Conservation (phyloP, 768 basidiomycete species). For the Coprinopsis marcescibilis region DNA sequence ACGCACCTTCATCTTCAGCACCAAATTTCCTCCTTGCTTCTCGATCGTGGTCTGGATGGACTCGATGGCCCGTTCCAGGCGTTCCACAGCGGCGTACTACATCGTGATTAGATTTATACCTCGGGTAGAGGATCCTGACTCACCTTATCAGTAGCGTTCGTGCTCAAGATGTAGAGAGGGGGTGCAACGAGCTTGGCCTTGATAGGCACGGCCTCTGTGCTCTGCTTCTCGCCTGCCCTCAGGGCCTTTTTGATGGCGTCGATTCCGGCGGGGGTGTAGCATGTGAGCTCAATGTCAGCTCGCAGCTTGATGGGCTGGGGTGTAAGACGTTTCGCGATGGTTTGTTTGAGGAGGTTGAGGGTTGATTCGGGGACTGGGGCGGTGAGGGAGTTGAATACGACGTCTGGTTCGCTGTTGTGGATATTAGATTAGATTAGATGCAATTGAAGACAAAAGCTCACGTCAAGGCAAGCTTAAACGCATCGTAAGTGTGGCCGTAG, state of each 20-base stretch:
- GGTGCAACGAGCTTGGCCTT: constrained; percentile 97
- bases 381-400: constrained; percentile 71
- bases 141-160: constrained; percentile 98
- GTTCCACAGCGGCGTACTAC: constrained; percentile 87
- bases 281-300: constrained; percentile 95
- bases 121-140: too few relatives aligned
- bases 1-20: constrained; percentile 93
- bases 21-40: constrained; percentile 75
- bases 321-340: constrained; percentile 91
- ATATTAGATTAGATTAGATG: background rate
- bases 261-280: constrained; percentile 93
- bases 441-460: constrained; percentile 32
- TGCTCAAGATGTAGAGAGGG: constrained; percentile 91
- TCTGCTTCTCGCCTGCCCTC: constrained; percentile 80
- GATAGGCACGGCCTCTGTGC: constrained; percentile 88
- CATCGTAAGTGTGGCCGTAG: constrained; percentile 95
- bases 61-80: constrained; percentile 90
- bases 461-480: constrained; percentile 96
- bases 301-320: constrained; percentile 99
- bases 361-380: constrained; percentile 53
- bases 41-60: constrained; percentile 82
- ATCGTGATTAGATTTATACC: too few relatives aligned
- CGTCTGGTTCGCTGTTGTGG: constrained; percentile 44
- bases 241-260: constrained; percentile 94
- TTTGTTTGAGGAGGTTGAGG: constrained; percentile 59